Base-by-base conservation (phyloP, 2,329 filamentous ascomycete species). In the Didymella sp. region DNA sequence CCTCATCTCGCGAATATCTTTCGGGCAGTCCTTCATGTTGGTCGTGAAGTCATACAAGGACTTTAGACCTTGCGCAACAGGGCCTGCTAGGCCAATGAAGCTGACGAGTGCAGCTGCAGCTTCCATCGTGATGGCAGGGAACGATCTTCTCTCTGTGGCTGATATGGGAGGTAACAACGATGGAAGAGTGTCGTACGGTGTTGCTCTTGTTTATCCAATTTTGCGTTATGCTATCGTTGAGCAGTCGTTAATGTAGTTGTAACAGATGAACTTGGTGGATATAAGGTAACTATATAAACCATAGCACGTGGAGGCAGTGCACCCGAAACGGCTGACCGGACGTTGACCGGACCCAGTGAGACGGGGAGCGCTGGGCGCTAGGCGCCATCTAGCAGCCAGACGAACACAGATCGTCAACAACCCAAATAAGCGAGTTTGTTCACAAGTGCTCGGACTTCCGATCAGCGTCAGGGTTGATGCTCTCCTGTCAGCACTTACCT, bases 61-160 rank as follows among this genome's bases (percentile, higher is more conserved):
- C 37, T 40, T 40, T 19, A 40, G 37, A 40, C 37, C 37, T 40
- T 40, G 37, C 37, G 37, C 37, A 40, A 40, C 37, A 40, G 37
- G 37, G 19, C 37, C 37, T 40, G 37, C 37, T 40, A 40, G 19
- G 37, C 37, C 12, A 19, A 40, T 9, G 37, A 40, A 40, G 24
- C 37, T 40, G 37, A 40, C 37, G 21, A 40, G 37, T 40, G 37
- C 37, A 40, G 37, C 37, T 17, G 37, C 37, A 40, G 37, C 37
- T 40, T 40, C 37, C 37, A 40, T 40, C 17, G 24, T 19, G 37
- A 40, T 40, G 8, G 4, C 37, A 22, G 19, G 4, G 19, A 19
- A 6, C 37, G 19, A 40, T 40, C n/a, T n/a, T 40, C 21, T 40
- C 37, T 40, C 37, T 40, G 17, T 40, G 19, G 37, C 37, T 40